Evolutionary conservation across 148 eudicot genomes (phyloP).

Genomic region (Cornus suecica): DNA sequence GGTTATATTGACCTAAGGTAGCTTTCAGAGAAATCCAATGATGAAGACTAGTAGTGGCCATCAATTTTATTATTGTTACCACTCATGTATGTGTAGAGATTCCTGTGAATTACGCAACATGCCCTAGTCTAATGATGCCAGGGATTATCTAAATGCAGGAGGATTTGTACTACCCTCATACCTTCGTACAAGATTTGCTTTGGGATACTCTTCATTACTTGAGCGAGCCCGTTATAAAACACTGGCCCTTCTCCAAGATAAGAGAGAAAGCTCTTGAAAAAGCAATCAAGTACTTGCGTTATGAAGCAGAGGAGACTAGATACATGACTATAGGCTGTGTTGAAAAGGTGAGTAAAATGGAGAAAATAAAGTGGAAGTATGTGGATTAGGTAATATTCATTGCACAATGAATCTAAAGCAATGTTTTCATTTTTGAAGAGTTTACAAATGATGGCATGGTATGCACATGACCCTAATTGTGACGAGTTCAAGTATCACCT

Average conservation of each 20-base stretch:
- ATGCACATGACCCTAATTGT: conserved; percentile 8
- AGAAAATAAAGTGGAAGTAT: background rate
- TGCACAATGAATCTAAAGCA: background rate
- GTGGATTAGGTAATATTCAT: no score
- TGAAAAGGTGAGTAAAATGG: background rate
- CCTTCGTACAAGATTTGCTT: conserved; percentile 11
- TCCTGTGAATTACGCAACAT: no score
- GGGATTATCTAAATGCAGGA: no score
- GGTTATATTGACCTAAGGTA: no score
- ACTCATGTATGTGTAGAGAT: no score
- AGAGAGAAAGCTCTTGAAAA: conserved; percentile 9
- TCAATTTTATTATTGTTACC: no score
- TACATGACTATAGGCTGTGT: background rate
- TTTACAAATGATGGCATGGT: conserved; percentile 11
- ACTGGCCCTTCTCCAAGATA: conserved; percentile 16
- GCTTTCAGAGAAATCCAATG: no score
- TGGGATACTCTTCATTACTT: conserved; percentile 16
- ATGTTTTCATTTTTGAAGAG: background rate
- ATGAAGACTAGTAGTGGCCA: no score
- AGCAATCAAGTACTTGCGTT: conserved; percentile 3
- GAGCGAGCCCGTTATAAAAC: conserved; percentile 10
- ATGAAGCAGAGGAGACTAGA: background rate
- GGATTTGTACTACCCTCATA: conserved; percentile 12
- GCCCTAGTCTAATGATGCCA: no score
- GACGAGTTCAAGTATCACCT: conserved; percentile 19